Conservation (phyloP, 2,329 filamentous ascomycete species). For the Neocatenulostroma microsporum region DNA sequence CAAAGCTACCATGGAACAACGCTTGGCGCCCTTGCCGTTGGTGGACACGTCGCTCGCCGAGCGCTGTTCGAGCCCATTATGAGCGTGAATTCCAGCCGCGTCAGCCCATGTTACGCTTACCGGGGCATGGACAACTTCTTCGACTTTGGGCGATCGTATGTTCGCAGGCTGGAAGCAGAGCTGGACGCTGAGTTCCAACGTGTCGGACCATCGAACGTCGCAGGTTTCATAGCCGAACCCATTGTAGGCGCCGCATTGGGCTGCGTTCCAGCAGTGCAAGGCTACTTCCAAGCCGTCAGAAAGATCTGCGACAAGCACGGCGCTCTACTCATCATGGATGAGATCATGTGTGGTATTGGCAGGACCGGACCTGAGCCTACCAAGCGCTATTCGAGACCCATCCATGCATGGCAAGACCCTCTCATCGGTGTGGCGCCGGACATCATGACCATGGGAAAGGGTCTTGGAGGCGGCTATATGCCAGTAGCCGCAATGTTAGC, state of each 20-base stretch:
- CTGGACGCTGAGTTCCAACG: conserved; percentile 59
- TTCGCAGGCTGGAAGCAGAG: conserved; percentile 53
- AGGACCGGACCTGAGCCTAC: conserved; percentile 42
- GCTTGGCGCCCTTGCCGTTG: conserved; percentile 56
- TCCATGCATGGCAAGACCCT: conserved; percentile 55
- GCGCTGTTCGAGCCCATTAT: conserved; percentile 56
- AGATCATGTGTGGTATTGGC: conserved; percentile 65
- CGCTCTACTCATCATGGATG: conserved; percentile 68
- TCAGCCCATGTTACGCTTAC: conserved; percentile 62
- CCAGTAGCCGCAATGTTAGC: conserved; percentile 56
- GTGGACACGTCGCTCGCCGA: conserved; percentile 55
- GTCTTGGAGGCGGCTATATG: conserved; percentile 56
- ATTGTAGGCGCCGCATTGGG: conserved; percentile 64
- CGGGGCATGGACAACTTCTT: conserved; percentile 41
- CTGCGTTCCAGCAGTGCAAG: conserved; percentile 56
- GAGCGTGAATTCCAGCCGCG: conserved; percentile 44
- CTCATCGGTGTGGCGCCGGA: conserved; percentile 51
- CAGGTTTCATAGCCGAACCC: conserved; percentile 65
- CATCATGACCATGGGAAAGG: conserved; percentile 60
- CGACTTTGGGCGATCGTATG: conserved; percentile 54
- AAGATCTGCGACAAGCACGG: conserved; percentile 63
- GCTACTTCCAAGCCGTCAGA: conserved; percentile 63
- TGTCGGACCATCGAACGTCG: conserved; percentile 58
- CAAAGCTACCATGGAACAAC: conserved; percentile 66
- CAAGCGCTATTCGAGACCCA: conserved; percentile 22